These are phyloP conservation scores for Pugionium dolabratum DNA, from an alignment of 345 rosid genomes.

Conservation along the genomic window DNA sequence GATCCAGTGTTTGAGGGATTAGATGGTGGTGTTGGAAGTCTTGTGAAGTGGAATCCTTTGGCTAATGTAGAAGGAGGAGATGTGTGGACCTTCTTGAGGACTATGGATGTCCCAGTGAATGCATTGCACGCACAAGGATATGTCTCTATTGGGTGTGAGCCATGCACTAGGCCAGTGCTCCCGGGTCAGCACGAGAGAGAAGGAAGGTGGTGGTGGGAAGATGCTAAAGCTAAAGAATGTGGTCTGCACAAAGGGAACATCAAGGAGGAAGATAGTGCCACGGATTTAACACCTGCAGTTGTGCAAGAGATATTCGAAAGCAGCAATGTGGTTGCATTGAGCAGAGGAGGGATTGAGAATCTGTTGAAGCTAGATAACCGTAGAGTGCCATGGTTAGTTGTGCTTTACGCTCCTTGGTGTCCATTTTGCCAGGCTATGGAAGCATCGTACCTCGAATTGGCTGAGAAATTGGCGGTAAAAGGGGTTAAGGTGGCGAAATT, in stretches of 20 bases:
- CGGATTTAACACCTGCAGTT: constrained; percentile 37
- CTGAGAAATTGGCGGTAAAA: constrained; percentile 66
- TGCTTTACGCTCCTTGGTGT: constrained; percentile 98
- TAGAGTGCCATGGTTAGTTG: constrained; percentile 85
- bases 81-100: constrained; percentile 78
- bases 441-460: constrained; percentile 65
- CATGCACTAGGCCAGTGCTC: constrained; percentile 89
- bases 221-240: constrained; percentile 94
- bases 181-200: constrained; percentile 99
- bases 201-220: constrained; percentile 99
- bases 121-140: constrained; percentile 73
- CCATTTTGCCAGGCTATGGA: constrained; percentile 94
- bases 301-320: constrained; percentile 67
- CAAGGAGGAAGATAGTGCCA: constrained; percentile 50
- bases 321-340: constrained; percentile 59
- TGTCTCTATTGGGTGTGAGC: constrained; percentile 95
- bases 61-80: constrained; percentile 77
- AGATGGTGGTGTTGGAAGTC: constrained; percentile 84
- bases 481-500: constrained; percentile 93
- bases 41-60: constrained; percentile 95
- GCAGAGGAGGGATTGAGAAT: constrained; percentile 80
- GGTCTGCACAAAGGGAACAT: constrained; percentile 92
- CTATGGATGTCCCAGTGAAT: constrained; percentile 89
- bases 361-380: constrained; percentile 60
- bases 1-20: constrained; percentile 91